Conservation (phyloP, 768 basidiomycete genomes). For the Mycena capillaripes region DNA sequence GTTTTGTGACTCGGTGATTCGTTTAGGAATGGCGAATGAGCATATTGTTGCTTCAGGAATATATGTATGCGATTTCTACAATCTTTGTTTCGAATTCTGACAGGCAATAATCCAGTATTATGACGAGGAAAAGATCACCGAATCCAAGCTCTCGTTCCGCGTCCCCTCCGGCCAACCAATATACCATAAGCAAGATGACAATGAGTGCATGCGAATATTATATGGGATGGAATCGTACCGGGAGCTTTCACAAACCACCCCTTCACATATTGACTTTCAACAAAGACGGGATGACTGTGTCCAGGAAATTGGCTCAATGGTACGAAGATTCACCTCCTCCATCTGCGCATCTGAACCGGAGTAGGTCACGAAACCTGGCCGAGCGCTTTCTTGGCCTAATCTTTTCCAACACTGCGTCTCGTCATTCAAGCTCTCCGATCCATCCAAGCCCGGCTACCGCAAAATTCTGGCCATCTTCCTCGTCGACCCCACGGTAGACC, state of each 20-base stretch:
- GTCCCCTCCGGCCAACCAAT: conserved; percentile 27
- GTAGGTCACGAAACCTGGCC: conserved; percentile 41
- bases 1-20: background rate
- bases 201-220: conserved; percentile 23
- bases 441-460: conserved; percentile 51
- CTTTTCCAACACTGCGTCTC: conserved; percentile 54
- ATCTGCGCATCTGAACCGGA: background rate
- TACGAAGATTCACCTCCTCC: background rate
- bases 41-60: conserved; percentile 38
- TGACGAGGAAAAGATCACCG: conserved; percentile 38
- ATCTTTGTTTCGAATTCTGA: background rate
- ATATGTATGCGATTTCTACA: conserved; percentile 30
- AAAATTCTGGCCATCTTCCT: conserved; percentile 57
- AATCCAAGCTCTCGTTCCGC: conserved; percentile 29
- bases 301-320: conserved; percentile 45
- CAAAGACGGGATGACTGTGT: conserved; percentile 35
- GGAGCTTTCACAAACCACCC: background rate
- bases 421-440: conserved; percentile 51
- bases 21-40: conserved; percentile 38
- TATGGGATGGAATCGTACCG: conserved; percentile 30
- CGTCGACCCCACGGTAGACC: conserved; percentile 48
- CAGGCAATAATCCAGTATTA: conserved; percentile 29
- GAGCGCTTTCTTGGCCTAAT: conserved; percentile 54
- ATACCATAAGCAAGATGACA: conserved; percentile 35
- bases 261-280: too few species aligned